A percentile compares a stretch with the other conserved stretches of the same genome.
Evolutionary conservation across 768 basidiomycete species (phyloP).

Genomic region (Kwoniella pini): DNA sequence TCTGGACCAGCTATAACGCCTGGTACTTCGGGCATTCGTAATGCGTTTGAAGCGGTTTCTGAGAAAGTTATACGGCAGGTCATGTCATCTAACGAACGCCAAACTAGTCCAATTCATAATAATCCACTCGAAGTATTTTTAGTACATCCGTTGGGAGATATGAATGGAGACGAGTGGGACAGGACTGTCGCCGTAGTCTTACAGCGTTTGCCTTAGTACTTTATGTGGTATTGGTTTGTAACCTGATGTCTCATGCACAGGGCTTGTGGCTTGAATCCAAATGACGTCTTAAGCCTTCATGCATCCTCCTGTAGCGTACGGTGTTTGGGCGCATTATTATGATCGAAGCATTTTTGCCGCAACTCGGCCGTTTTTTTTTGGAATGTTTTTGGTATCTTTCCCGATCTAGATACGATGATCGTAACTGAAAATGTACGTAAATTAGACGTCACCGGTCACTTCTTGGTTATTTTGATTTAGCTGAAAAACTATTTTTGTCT

Average conservation of each 20-base stretch:
- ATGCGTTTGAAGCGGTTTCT: conserved; percentile 15
- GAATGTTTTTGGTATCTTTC: neutral
- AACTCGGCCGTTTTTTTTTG: neutral
- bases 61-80: conserved; percentile 13
- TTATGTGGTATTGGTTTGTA: neutral
- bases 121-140: conserved; percentile 3
- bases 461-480: too few relatives aligned
- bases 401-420: neutral
- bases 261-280: too few relatives aligned
- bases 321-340: too few relatives aligned
- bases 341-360: neutral
- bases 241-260: too few relatives aligned
- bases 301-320: too few relatives aligned
- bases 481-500: too few relatives aligned
- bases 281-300: too few relatives aligned
- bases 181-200: neutral
- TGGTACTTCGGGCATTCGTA: conserved; percentile 18
- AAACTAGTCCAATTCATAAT: neutral
- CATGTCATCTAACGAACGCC: neutral
- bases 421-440: neutral
- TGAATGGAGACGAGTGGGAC: conserved; percentile 2
- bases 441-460: too few relatives aligned
- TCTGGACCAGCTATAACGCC: conserved; percentile 12
- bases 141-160: neutral
- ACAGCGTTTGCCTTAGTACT: neutral